Base-by-base conservation (phyloP, 768 basidiomycete genomes). In the Rhodotorula babjevae region DNA sequence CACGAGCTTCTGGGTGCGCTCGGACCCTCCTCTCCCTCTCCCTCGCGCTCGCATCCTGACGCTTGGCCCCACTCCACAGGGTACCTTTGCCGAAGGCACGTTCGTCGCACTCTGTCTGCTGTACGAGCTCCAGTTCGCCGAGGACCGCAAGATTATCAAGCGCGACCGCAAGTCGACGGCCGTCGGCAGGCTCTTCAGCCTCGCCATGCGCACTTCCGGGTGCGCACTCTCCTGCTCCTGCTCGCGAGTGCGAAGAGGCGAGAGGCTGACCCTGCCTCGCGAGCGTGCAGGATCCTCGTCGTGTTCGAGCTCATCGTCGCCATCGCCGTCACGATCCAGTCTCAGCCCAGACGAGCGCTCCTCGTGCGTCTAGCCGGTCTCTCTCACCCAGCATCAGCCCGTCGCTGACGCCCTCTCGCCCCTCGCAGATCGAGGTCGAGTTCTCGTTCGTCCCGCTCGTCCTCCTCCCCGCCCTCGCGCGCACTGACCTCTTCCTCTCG, bases 261-360 rank as follows among this genome's bases (percentile, higher is more conserved):
- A n/a, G 36, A 5, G 36, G 9, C 36, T 36, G 36, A 36, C 36
- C 9, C 5, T 36, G 5, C 36, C 36, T 36, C 2, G 9, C 12
- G 2, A 5, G 18, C 42, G 21, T 14, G 52, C 52, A 65, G 63
- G 12, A 47, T 72, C 65, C 62, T 72, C 23, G 58, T 72, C 56
- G 25, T 72, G 29, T 72, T 72, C 21, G 71, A 72, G 56, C 50
- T 72, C 9, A 33, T 72, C 16, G 71, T 67, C 25, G 71, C 71
- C 3, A 56, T 72, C 49, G 47, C 63, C 36, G 65, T 72, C 25
- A 63, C 65, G 12, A 52, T 72, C 14, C 36, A 40, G 23, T 36
- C 50, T 5, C 65, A 67, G 27, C 50, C 64, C 0, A 0, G 11
- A 3, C 42, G 33, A 9, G 64, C 56, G 5, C 44, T 65, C 14